These are phyloP conservation scores for Beauveria varroae DNA, from an alignment of 2,329 filamentous ascomycete genomes.

Conservation along the genomic window DNA sequence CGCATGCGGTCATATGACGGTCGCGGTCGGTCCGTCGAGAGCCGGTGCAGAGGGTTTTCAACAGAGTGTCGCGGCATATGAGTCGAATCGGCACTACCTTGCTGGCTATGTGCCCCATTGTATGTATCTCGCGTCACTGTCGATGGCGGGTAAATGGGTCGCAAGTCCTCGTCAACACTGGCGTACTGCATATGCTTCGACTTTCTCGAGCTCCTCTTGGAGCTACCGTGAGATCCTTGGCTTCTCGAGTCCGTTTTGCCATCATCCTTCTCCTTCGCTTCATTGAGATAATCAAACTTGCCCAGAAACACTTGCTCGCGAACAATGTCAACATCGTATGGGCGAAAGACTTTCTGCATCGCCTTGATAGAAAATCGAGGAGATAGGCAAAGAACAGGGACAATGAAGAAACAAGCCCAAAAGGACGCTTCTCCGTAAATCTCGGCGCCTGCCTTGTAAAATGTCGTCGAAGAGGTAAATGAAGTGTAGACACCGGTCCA, in stretches of 20 bases:
- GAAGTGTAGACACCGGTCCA: slow-evolving; percentile 85
- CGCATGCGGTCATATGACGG: slow-evolving; percentile 86
- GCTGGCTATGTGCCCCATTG: slow-evolving; percentile 68
- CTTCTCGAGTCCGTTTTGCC: slow-evolving; percentile 32
- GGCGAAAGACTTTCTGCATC: slow-evolving; percentile 88
- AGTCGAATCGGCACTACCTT: slow-evolving; percentile 89
- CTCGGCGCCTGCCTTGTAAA: slow-evolving; percentile 72
- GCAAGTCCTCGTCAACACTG: slow-evolving; percentile 75
- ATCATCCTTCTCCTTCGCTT: slow-evolving; percentile 24
- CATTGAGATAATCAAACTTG: slow-evolving; percentile 63
- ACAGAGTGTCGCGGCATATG: slow-evolving; percentile 50
- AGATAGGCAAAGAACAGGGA: slow-evolving; percentile 73
- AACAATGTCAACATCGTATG: slow-evolving; percentile 89
- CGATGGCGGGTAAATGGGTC: slow-evolving; percentile 90
- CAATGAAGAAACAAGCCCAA: slow-evolving; percentile 77
- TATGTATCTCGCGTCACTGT: slow-evolving; percentile 71
- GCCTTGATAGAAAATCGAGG: slow-evolving; percentile 83
- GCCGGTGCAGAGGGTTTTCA: slow-evolving; percentile 40
- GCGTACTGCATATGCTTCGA: slow-evolving; percentile 50
- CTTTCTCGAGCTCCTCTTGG: slow-evolving; percentile 48
- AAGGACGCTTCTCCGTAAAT: slow-evolving; percentile 77
- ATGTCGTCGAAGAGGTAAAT: slow-evolving; percentile 39
- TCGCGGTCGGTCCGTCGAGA: slow-evolving; percentile 60
- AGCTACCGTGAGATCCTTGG: slow-evolving; percentile 42
- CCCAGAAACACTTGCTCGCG: slow-evolving; percentile 84